A percentile compares a stretch with the other conserved stretches of the same genome.
Evolutionary conservation across 2,329 filamentous ascomycete genomes (phyloP).

Genomic region (Aspergillus thermomutatus): DNA sequence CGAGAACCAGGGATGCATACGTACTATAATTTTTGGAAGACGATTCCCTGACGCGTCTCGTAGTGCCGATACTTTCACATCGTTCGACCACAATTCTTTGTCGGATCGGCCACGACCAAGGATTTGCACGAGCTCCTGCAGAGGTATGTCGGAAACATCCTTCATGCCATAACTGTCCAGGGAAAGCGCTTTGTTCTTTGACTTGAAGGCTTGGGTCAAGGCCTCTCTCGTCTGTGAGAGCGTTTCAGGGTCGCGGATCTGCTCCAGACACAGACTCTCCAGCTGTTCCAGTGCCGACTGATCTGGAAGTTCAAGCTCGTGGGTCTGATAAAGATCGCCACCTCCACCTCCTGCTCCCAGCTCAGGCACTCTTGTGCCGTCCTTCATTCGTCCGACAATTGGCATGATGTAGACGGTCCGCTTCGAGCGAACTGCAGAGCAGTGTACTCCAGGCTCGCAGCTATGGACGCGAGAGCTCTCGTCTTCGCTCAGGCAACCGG

Average conservation of each 20-base stretch:
- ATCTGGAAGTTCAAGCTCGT: conserved; percentile 61
- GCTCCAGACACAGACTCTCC: conserved; percentile 48
- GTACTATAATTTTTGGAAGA: conserved; percentile 35
- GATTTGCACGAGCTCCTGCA: conserved; percentile 33
- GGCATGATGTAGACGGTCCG: conserved; percentile 73
- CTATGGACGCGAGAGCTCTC: conserved; percentile 70
- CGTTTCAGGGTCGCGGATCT: conserved; percentile 27
- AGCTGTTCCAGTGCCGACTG: conserved; percentile 50
- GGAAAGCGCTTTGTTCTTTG: conserved; percentile 32
- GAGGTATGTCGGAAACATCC: conserved; percentile 34
- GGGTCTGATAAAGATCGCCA: conserved; percentile 66
- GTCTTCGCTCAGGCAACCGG: conserved; percentile 69
- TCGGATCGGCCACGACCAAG: conserved; percentile 23
- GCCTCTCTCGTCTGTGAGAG: conserved; percentile 28
- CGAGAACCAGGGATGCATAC: conserved; percentile 5
- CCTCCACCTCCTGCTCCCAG: conserved; percentile 75
- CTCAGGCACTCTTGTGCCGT: conserved; percentile 66
- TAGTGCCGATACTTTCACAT: not conserved
- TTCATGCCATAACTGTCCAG: conserved; percentile 38
- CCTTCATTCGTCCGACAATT: conserved; percentile 60
- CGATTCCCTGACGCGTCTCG: conserved; percentile 1
- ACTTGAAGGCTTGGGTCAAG: conserved; percentile 30
- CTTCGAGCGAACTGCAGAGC: conserved; percentile 40
- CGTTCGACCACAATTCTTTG: conserved; percentile 1
- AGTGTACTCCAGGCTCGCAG: conserved; percentile 67